These are phyloP conservation scores for Pythium vanterpoolii DNA, from an alignment of 352 stramenopile genomes.

Conservation along the genomic window DNA sequence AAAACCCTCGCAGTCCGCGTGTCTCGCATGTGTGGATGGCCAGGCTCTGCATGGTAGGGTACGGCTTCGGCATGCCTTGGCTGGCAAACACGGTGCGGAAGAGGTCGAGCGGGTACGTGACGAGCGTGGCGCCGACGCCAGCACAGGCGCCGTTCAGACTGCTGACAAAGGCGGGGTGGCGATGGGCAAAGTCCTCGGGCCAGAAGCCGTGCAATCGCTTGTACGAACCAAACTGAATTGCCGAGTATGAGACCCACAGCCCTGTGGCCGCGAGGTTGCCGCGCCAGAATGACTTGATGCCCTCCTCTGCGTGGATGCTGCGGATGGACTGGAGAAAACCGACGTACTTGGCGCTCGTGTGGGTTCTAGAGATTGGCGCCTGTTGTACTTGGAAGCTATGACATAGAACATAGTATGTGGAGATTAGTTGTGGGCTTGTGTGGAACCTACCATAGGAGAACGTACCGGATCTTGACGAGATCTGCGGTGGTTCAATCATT, in stretches of 20 bases:
- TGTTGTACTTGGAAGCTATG: slow-evolving; percentile 74
- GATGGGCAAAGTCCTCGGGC: slow-evolving; percentile 21
- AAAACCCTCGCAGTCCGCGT: slow-evolving; percentile 85
- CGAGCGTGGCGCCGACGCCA: slow-evolving; percentile 82
- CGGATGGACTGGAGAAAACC: slow-evolving; percentile 49
- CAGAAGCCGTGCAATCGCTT: slow-evolving; percentile 43
- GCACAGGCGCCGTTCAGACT: slow-evolving; percentile 85
- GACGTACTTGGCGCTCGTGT: slow-evolving; percentile 40
- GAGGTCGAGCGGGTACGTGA: slow-evolving; percentile 95
- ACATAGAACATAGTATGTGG: neutral
- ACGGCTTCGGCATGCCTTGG: slow-evolving; percentile 82
- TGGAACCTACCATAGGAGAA: neutral
- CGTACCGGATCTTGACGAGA: slow-evolving; percentile 72
- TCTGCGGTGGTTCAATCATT: slow-evolving; percentile 22
- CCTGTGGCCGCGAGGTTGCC: slow-evolving; percentile 73
- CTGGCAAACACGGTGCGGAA: slow-evolving; percentile 93
- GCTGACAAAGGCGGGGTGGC: slow-evolving; percentile 32
- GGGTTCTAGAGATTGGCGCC: slow-evolving; percentile 32
- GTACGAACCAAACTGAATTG: slow-evolving; percentile 72
- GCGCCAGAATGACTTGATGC: slow-evolving; percentile 76
- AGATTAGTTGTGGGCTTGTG: neutral
- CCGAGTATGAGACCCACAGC: slow-evolving; percentile 83
- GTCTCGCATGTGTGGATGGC: slow-evolving; percentile 61
- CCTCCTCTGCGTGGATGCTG: slow-evolving; percentile 80
- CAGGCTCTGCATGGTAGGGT: slow-evolving; percentile 79